Evolutionary conservation across 352 stramenopile species (phyloP).

Genomic region (Phytophthora crassamura): DNA sequence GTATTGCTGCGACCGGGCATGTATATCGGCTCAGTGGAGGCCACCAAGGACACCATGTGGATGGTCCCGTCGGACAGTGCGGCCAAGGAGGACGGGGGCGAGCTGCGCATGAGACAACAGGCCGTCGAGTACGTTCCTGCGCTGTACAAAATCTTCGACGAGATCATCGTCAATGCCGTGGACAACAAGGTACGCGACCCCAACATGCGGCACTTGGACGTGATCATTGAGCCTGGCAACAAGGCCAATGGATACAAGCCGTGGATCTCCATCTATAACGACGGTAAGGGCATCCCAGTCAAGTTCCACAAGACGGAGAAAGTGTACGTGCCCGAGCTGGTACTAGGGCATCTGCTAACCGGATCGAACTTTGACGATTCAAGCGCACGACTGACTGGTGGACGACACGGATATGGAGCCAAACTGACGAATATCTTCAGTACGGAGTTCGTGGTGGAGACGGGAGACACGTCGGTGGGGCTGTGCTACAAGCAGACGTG

Average conservation of each 20-base stretch:
- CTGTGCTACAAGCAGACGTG: constrained; percentile 93
- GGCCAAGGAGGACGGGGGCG: constrained; percentile 29
- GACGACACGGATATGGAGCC: constrained; percentile 95
- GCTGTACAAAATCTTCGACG: constrained; percentile 99
- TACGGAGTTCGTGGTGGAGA: constrained; percentile 98
- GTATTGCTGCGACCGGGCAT: constrained; percentile 91
- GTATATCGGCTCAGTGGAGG: constrained; percentile 92
- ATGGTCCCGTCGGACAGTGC: constrained; percentile 50
- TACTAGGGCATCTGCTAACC: constrained; percentile 99
- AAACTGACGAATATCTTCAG: constrained; percentile 99
- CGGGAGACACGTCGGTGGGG: constrained; percentile 90
- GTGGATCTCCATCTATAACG: constrained; percentile 98
- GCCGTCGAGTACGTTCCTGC: constrained; percentile 83
- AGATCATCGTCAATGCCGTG: constrained; percentile 99
- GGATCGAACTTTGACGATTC: constrained; percentile 99
- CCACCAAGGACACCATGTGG: constrained; percentile 81
- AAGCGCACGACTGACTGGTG: constrained; percentile 97
- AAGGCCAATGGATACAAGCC: constrained; percentile 64
- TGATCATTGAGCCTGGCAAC: constrained; percentile 69
- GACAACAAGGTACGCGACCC: constrained; percentile 93
- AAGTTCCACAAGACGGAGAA: constrained; percentile 97
- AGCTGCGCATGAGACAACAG: constrained; percentile 73
- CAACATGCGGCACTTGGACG: constrained; percentile 77
- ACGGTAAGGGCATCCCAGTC: constrained; percentile 98
- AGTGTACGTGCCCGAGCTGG: constrained; percentile 98